Evolutionary conservation across 139 green algal genomes (phyloP).

Genomic region (Microglena sp.): DNA sequence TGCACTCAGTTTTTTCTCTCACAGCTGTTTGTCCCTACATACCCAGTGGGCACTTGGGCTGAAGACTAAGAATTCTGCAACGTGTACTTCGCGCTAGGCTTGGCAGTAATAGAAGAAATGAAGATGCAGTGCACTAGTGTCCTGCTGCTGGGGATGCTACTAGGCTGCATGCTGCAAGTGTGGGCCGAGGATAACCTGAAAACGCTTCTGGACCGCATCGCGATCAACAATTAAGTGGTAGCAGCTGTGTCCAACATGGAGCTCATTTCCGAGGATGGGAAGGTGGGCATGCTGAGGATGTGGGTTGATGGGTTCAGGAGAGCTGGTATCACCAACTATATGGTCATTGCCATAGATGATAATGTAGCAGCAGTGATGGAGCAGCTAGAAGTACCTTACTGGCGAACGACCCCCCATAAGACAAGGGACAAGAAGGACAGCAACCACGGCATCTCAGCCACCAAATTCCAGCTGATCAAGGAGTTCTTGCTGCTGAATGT

Average conservation of each 20-base stretch:
- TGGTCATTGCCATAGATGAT: conserved; percentile 69
- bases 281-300: conserved; percentile 39
- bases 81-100: too few relatives aligned
- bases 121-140: too few relatives aligned
- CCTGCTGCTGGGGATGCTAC: too few relatives aligned
- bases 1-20: too few relatives aligned
- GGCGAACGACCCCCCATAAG: conserved; percentile 24
- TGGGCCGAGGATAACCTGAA: too few relatives aligned
- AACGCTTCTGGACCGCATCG: too few relatives aligned
- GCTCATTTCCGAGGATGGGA: conserved; percentile 22
- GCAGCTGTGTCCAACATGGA: conserved; percentile 31
- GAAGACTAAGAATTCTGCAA: too few relatives aligned
- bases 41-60: too few relatives aligned
- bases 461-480: conserved; percentile 70
- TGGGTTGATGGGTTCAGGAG: conserved; percentile 50
- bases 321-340: conserved; percentile 53
- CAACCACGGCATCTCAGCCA: conserved; percentile 65
- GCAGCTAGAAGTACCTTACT: conserved; percentile 26
- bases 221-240: conserved; percentile 27
- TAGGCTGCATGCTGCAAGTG: too few relatives aligned
- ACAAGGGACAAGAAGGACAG: conserved; percentile 22
- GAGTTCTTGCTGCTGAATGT: conserved; percentile 58
- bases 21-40: too few relatives aligned
- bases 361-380: conserved; percentile 18
- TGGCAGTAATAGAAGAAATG: too few relatives aligned